These are phyloP conservation scores for Paecilomyces sp. DNA, from an alignment of 2,329 filamentous ascomycete species.

Conservation along the genomic window DNA sequence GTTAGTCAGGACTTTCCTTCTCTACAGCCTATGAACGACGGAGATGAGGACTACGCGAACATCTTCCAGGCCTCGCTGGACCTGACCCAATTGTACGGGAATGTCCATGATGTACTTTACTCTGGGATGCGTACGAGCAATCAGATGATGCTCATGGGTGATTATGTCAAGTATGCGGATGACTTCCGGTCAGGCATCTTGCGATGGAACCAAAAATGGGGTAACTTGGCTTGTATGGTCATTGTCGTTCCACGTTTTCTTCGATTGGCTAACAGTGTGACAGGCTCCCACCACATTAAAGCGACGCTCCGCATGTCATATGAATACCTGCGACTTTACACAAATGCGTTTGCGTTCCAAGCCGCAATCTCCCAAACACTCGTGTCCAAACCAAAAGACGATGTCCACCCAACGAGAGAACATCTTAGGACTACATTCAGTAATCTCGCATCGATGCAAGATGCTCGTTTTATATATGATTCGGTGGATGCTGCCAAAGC, in stretches of 20 bases:
- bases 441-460: conserved; percentile 53
- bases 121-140: conserved; percentile 63
- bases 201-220: conserved; percentile 65
- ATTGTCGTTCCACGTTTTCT: not conserved
- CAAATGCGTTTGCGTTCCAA: conserved; percentile 69
- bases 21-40: conserved; percentile 50
- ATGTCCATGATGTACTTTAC: conserved; percentile 67
- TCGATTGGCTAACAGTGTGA: conserved; percentile 8
- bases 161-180: conserved; percentile 69
- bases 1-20: conserved; percentile 62
- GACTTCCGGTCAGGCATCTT: conserved; percentile 63
- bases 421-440: conserved; percentile 40
- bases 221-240: conserved; percentile 53
- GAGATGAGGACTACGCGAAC: conserved; percentile 59
- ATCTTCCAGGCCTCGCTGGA: conserved; percentile 67
- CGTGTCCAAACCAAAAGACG: conserved; percentile 30
- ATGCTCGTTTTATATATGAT: conserved; percentile 61
- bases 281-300: conserved; percentile 58
- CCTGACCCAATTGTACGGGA: conserved; percentile 64
- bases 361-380: conserved; percentile 54
- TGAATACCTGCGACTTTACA: conserved; percentile 66
- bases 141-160: conserved; percentile 62
- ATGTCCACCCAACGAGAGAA: conserved; percentile 29
- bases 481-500: conserved; percentile 58
- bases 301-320: conserved; percentile 63